phyloP scores from a whole-genome alignment of 2,329 filamentous ascomycete genomes.

The Xylariaceae sp. region DNA sequence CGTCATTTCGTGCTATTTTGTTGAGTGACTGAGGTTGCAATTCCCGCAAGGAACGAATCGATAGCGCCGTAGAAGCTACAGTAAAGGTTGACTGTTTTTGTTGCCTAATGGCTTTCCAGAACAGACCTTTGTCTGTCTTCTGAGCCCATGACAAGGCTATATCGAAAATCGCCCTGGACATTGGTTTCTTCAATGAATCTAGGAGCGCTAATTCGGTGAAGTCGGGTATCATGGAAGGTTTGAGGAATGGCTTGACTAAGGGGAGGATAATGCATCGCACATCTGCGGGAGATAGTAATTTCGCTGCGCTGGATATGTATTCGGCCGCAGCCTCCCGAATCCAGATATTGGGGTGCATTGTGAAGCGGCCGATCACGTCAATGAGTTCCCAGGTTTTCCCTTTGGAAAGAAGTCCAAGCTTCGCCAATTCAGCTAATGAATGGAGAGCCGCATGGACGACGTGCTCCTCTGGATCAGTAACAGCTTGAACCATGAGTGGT shows the following conservation, averaged over 20 bases:
- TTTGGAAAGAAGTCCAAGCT: conserved; percentile 81
- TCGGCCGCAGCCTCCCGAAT: conserved; percentile 85
- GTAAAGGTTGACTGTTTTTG: conserved; percentile 64
- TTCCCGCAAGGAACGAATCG: conserved; percentile 56
- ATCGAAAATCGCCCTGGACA: conserved; percentile 79
- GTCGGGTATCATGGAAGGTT: conserved; percentile 62
- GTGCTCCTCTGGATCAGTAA: conserved; percentile 90
- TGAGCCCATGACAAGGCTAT: conserved; percentile 82
- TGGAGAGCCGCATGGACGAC: conserved; percentile 89
- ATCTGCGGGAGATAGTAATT: conserved; percentile 75
- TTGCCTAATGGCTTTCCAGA: conserved; percentile 78
- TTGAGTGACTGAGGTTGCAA: conserved; percentile 56
- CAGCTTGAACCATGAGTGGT: conserved; percentile 90
- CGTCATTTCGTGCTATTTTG: conserved; percentile 73
- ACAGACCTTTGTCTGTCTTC: conserved; percentile 75
- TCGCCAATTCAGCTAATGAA: conserved; percentile 83
- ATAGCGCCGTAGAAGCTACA: conserved; percentile 55
- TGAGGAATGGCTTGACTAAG: conserved; percentile 77
- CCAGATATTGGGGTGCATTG: conserved; percentile 93
- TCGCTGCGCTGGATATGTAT: conserved; percentile 75
- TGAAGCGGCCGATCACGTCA: conserved; percentile 77
- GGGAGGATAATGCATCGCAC: conserved; percentile 80
- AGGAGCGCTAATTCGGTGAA: conserved; percentile 73
- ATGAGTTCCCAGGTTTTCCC: conserved; percentile 84
- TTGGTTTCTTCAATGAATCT: conserved; percentile 77